phyloP scores from a whole-genome alignment of 2,329 filamentous ascomycete species.

The Lachnellula willkommii region DNA sequence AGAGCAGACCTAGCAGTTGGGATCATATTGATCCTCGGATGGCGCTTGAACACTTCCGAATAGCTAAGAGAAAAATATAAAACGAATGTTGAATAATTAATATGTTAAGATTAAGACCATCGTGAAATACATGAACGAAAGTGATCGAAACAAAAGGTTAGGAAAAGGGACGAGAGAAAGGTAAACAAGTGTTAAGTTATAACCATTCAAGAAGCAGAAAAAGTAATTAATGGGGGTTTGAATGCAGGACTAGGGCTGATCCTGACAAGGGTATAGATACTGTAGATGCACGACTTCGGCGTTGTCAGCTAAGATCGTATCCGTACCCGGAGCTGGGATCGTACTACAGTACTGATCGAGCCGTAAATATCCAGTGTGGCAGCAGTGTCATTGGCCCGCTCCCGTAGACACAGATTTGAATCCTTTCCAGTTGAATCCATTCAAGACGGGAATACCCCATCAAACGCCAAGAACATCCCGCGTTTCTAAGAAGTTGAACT shows the following conservation, averaged over 20 bases:
- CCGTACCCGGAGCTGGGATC: not conserved
- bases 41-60: not conserved
- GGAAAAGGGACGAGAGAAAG: not conserved
- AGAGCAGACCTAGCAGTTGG: not conserved
- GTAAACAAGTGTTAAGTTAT: not conserved
- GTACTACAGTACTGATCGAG: not conserved
- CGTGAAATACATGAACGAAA: not conserved
- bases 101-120: not conserved
- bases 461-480: no score
- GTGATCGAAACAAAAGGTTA: not conserved
- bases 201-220: not conserved
- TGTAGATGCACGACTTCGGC: conserved; percentile 1
- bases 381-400: not conserved
- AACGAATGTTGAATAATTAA: not conserved
- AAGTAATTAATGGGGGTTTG: not conserved
- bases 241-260: conserved; percentile 10
- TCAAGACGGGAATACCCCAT: no score
- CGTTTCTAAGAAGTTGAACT: no score
- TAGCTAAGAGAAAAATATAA: not conserved
- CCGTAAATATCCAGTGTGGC: not conserved
- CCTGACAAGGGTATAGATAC: conserved; percentile 1
- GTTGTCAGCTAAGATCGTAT: not conserved
- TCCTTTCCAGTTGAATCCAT: no score
- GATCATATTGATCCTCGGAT: not conserved
- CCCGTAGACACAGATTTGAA: no score